phyloP scores from a whole-genome alignment of 2,329 filamentous ascomycete species.

The Aspergillus brunneoviolaceus region DNA sequence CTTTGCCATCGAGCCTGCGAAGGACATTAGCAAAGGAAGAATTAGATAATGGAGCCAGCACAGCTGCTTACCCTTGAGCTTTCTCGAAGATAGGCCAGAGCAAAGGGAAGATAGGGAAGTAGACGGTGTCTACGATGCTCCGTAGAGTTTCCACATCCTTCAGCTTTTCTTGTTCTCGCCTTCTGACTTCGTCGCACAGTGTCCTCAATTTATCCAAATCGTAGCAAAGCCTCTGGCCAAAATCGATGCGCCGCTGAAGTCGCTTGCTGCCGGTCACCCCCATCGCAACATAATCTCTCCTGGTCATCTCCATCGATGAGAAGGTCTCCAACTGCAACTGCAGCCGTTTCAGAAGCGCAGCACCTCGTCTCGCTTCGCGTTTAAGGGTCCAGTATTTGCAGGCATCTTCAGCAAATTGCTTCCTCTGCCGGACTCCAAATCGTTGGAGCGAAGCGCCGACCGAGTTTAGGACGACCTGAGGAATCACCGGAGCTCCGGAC shows the following conservation, averaged over 20 bases:
- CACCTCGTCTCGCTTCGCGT: conserved; percentile 85
- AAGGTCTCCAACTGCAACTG: conserved; percentile 96
- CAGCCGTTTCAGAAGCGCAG: conserved; percentile 85
- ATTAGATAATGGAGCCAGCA: not conserved
- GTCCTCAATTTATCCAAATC: conserved; percentile 76
- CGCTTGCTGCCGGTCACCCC: conserved; percentile 77
- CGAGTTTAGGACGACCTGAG: conserved; percentile 79
- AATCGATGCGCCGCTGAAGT: conserved; percentile 80
- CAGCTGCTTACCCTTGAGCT: conserved; percentile 72
- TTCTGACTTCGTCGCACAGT: conserved; percentile 68
- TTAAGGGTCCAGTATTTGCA: conserved; percentile 99
- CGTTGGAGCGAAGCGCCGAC: conserved; percentile 80
- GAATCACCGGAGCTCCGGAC: conserved; percentile 91
- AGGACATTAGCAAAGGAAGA: conserved; percentile 18
- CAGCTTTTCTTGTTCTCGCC: conserved; percentile 75
- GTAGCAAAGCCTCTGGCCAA: conserved; percentile 62
- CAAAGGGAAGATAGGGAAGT: conserved; percentile 81
- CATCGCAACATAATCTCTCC: conserved; percentile 94
- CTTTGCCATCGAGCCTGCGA: conserved; percentile 51
- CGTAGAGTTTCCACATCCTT: conserved; percentile 73
- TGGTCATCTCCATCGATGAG: conserved; percentile 93
- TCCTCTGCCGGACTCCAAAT: conserved; percentile 81
- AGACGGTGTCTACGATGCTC: conserved; percentile 80
- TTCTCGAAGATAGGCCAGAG: conserved; percentile 77
- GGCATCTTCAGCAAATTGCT: conserved; percentile 87